Evolutionary conservation across 805 yeast species (phyloP).

Genomic region (Nakazawaea wickerhamii): DNA sequence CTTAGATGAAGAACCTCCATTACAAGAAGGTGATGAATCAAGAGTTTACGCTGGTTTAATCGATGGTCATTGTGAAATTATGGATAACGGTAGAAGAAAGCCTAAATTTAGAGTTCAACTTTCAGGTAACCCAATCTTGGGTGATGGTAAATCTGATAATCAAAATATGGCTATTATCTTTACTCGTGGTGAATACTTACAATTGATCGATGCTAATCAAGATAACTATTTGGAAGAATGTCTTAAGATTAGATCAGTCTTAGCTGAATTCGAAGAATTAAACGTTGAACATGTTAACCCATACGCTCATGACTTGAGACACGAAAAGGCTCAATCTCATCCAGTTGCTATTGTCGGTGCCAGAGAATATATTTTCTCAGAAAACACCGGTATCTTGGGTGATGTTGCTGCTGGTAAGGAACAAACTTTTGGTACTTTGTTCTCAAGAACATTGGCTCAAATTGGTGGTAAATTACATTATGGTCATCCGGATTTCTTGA

Average conservation of each 20-base stretch:
- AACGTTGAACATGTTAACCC: conserved; percentile 75
- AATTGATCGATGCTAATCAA: conserved; percentile 82
- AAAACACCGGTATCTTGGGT: conserved; percentile 79
- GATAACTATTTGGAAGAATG: conserved; percentile 85
- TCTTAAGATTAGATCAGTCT: conserved; percentile 72
- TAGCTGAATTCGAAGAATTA: conserved; percentile 79
- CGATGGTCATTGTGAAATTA: conserved; percentile 73
- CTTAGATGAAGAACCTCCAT: conserved; percentile 87
- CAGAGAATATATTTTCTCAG: conserved; percentile 82
- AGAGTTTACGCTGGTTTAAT: conserved; percentile 71
- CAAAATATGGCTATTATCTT: conserved; percentile 78
- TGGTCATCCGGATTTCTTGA: conserved; percentile 85
- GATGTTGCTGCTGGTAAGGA: conserved; percentile 91
- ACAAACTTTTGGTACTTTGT: conserved; percentile 82
- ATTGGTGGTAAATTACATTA: conserved; percentile 83
- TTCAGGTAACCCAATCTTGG: conserved; percentile 81
- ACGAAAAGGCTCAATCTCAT: conserved; percentile 42
- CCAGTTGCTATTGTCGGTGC: conserved; percentile 88
- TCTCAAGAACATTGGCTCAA: conserved; percentile 78
- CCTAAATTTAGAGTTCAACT: conserved; percentile 72
- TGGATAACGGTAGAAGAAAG: conserved; percentile 69
- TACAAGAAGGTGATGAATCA: conserved; percentile 64
- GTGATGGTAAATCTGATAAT: conserved; percentile 87
- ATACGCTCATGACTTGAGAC: conserved; percentile 67
- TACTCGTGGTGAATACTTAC: conserved; percentile 81